phyloP scores from a whole-genome alignment of 768 basidiomycete species.

The Clitopilus passeckerianus region DNA sequence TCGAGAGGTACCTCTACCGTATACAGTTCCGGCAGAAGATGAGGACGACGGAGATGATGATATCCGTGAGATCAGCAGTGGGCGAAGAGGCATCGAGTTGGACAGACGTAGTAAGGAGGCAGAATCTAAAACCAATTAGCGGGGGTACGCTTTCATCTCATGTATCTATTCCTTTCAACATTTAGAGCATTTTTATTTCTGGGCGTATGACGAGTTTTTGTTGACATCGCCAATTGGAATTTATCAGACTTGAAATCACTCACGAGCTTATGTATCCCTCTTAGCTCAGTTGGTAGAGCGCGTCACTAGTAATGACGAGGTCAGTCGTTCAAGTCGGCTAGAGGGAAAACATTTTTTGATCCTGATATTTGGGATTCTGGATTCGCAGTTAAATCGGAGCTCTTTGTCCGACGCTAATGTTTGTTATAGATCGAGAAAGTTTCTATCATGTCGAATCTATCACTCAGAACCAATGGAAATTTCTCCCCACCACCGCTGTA shows the following conservation, averaged over 20 bases:
- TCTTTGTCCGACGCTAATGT: no score
- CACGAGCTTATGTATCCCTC: conserved; percentile 1
- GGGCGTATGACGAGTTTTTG: no score
- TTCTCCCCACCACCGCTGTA: neutral
- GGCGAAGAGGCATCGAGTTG: neutral
- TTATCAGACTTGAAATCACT: neutral
- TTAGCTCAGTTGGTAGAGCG: conserved; percentile 19
- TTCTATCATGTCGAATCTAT: neutral
- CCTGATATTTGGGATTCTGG: no score
- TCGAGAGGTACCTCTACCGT: conserved; percentile 81
- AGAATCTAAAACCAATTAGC: neutral
- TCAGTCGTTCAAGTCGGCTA: conserved; percentile 65
- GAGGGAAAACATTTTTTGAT: conserved; percentile 14
- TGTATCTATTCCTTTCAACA: neutral
- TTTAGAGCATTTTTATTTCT: neutral
- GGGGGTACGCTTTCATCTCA: neutral
- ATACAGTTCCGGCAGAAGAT: conserved; percentile 48
- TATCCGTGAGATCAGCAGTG: neutral
- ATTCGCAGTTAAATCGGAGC: no score
- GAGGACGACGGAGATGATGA: conserved; percentile 33
- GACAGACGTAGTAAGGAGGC: neutral
- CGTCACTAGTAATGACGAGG: conserved; percentile 70
- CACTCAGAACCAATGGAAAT: neutral
- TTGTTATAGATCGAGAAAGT: neutral
- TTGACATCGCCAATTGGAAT: no score